A percentile compares a stretch with the other conserved stretches of the same genome.
Conservation (phyloP, 352 stramenopile genomes). For the Lagenidium sp. region DNA sequence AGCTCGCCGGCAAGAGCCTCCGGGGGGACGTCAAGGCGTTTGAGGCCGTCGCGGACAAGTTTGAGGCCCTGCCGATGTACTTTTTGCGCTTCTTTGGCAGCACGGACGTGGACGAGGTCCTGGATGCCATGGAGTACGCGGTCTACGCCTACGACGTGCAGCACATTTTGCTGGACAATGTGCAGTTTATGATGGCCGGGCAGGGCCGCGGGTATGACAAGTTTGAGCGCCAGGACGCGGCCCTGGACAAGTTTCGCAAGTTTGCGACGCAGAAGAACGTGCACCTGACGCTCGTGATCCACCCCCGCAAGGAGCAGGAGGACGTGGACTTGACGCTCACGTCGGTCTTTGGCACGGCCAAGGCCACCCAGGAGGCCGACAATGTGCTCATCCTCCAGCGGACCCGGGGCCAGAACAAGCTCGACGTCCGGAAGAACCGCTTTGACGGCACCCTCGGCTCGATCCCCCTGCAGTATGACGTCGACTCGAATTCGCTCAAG, state of each 20-base stretch:
- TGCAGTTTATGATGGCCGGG: conserved; percentile 99
- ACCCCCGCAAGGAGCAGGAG: conserved; percentile 98
- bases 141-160: conserved; percentile 98
- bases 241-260: conserved; percentile 94
- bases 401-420: conserved; percentile 79
- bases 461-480: conserved; percentile 83
- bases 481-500: conserved; percentile 37
- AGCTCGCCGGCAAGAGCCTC: conserved; percentile 78
- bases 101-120: conserved; percentile 90
- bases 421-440: conserved; percentile 97
- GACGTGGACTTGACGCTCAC: conserved; percentile 88
- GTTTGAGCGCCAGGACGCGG: conserved; percentile 89
- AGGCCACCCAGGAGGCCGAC: conserved; percentile 99
- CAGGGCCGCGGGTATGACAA: conserved; percentile 83
- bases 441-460: conserved; percentile 90
- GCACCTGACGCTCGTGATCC: conserved; percentile 98
- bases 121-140: conserved; percentile 98
- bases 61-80: conserved; percentile 94
- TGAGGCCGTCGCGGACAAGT: conserved; percentile 76
- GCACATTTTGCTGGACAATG: conserved; percentile 99
- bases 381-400: conserved; percentile 99
- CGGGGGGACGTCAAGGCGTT: conserved; percentile 70
- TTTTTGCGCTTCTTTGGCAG: conserved; percentile 99
- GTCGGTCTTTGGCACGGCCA: conserved; percentile 97
- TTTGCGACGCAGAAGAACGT: conserved; percentile 98